Conservation (phyloP, 495 filamentous ascomycete genomes). For the Neurospora hispaniola region DNA sequence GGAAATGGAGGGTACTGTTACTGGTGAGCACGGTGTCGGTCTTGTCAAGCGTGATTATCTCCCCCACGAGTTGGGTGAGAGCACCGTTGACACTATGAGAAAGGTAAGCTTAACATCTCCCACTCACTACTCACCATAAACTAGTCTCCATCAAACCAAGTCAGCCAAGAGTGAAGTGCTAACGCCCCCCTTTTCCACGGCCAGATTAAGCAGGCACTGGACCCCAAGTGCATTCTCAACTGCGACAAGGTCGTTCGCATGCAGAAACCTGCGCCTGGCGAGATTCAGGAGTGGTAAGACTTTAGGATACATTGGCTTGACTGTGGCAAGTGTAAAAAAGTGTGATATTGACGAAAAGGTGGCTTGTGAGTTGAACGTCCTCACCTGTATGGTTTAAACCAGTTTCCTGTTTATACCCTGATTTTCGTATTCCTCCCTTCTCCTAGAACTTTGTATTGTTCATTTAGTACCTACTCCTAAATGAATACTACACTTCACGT, state of each 20-base stretch:
- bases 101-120: conserved; percentile 38
- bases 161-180: conserved; percentile 3
- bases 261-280: conserved; percentile 40
- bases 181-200: not conserved
- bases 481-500: not conserved
- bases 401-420: not conserved
- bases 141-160: no score
- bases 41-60: conserved; percentile 76
- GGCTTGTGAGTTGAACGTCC: not conserved
- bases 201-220: conserved; percentile 59
- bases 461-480: not conserved
- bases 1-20: conserved; percentile 75
- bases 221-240: conserved; percentile 68
- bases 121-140: not conserved
- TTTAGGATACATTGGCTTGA: not conserved
- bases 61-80: conserved; percentile 58
- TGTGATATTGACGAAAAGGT: not conserved
- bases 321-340: not conserved
- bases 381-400: not conserved
- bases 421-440: not conserved
- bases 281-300: conserved; percentile 40
- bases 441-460: not conserved
- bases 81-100: conserved; percentile 70
- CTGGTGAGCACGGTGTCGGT: conserved; percentile 75
- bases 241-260: conserved; percentile 70